Base-by-base conservation (phyloP, 495 filamentous ascomycete species). In the Neurospora cerealis region DNA sequence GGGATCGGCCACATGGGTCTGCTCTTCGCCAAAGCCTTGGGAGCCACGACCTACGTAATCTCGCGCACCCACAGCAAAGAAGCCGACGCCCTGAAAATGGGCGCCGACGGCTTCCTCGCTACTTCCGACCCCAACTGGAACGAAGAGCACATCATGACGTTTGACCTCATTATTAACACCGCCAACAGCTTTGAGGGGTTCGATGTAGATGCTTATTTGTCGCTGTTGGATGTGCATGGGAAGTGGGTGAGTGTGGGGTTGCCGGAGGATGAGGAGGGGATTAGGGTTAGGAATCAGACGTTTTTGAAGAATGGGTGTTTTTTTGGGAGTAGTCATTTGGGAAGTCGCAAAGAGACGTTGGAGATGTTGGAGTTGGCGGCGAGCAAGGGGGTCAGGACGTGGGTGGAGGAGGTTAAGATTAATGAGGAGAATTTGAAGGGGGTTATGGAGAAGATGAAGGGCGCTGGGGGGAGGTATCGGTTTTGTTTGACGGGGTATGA, bases 221-320 rank as follows among this genome's bases (percentile, higher is more conserved):
- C 86, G 69, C 88, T 93, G 74, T 87, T 98, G 76, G 93, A 94
- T 80, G 89, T 97, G 72, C 93, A 94, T 81, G 93, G 92, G 73
- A 87, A 86, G 73, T 95, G 93, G 88, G 87, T 97, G 73, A 91
- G 89, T 71, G 93, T 96, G 48, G 94, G 95, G 2, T 83, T 97
- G 74, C 94, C 94, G 3, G 93, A 97, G 78, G 89, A 91, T 46
- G 88, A 91, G n/a, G 88, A 91, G n/a, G 87, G 93, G 2, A 89
- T 93, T 60, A 83, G 86, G 71, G 87, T 97, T 73, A 91, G 89
- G 83, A 91, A 91, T 44, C 92, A 93, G 85, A 91, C 89, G 72
- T 89, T 97, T 77, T 85, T 92, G 70, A 80, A 80, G 60, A 95
- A 93, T 77, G 94, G 94, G 60, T 91, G 91, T 77, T 88, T 93